phyloP scores from a whole-genome alignment of 2,329 filamentous ascomycete species.

The Parastagonospora avenae region DNA sequence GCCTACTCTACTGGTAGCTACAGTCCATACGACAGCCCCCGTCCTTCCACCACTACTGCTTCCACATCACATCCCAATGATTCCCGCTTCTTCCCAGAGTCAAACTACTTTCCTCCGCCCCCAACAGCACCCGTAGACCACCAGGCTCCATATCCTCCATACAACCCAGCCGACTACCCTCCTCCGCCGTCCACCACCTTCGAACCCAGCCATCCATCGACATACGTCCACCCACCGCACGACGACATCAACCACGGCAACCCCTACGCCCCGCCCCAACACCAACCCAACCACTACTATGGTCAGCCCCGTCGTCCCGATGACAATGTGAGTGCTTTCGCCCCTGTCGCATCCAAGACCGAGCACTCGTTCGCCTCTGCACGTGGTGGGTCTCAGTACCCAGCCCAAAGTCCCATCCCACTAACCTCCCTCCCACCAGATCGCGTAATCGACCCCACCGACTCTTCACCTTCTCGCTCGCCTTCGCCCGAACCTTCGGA shows the following conservation, averaged over 20 bases:
- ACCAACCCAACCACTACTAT: constrained; percentile 34
- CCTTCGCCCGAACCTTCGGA: background rate
- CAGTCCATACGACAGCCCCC: constrained; percentile 29
- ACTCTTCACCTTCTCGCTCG: background rate
- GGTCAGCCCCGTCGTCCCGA: constrained; percentile 45
- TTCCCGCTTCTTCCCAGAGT: constrained; percentile 51
- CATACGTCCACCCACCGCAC: constrained; percentile 36
- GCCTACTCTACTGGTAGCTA: constrained; percentile 42
- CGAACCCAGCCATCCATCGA: constrained; percentile 34
- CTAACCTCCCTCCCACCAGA: constrained; percentile 19
- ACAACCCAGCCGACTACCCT: constrained; percentile 53
- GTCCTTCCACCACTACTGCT: constrained; percentile 25
- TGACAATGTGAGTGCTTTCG: constrained; percentile 58
- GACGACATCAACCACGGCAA: constrained; percentile 36
- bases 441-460: constrained; percentile 28
- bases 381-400: constrained; percentile 43
- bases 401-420: constrained; percentile 22
- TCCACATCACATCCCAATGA: constrained; percentile 34
- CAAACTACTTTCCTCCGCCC: constrained; percentile 57
- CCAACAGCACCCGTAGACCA: constrained; percentile 39
- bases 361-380: constrained; percentile 27
- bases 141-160: constrained; percentile 35
- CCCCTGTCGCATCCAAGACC: constrained; percentile 34
- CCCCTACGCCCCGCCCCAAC: constrained; percentile 29
- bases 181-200: constrained; percentile 31